Evolutionary conservation across 306 rosid genomes (phyloP), one percentile per base, ranked within the genome.

Genomic region (Calophaca sinica): DNA sequence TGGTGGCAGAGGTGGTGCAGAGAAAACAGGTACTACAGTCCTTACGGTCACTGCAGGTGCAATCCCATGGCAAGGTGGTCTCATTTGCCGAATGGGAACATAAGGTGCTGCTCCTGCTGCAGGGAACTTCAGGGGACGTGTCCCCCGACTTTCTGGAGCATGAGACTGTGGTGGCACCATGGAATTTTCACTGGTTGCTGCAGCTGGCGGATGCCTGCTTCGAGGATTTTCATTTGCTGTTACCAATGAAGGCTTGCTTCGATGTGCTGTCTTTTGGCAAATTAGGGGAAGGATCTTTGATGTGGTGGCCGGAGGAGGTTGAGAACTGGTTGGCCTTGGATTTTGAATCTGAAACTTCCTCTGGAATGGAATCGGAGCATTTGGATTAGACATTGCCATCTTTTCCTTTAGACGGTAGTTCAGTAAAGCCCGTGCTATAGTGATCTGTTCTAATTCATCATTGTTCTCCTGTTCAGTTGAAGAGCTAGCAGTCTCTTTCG

Each of bases 371-470:
- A 89, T 85, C 32, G 85, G 87, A 53, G 91, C 83, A 77, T 89
- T 86, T 26, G 90, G 83, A 70, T 96, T 89, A 13, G 90, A 80
- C 89, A 80, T 83, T 13, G 89, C 61, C 77, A 88, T 84, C 80
- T 96, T 96, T 81, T 96, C 97, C 89, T 89, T 92, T 80, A 84
- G 55, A 10, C 93, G 96, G 70, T 86, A 94, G 64, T 82, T 88
- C 71, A 86, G 74, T 31, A 94, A 86, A 63, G 97, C 96, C 68
- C 96, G 86, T 7, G 97, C 96, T 80, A 94, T 87, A 1, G 96
- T 91, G 81, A 94, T 92, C 87, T 96, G 97, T 82, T 96, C 99
- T 58, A 96, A 78, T 85, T 96, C 99, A 32, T 96, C 99, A 44
- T 67, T 90, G 88, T 71, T 89, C 72, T 96, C 98, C 7, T 87